Percentiles rank a stretch among this genome's conserved stretches.
Conservation (phyloP, 352 stramenopile species). For the Globisporangium middletonii region DNA sequence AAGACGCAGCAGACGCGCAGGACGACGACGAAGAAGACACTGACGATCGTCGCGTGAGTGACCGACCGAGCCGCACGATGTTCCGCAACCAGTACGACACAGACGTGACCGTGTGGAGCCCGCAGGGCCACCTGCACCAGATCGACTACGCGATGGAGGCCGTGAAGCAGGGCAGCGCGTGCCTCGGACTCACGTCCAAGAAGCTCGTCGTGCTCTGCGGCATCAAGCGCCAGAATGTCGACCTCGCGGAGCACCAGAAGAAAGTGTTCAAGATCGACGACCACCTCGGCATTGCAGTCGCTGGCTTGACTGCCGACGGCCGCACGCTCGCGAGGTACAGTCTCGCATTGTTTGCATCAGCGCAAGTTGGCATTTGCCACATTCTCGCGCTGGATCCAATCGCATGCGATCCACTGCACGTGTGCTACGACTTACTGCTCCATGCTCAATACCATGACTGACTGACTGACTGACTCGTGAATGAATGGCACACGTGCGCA, state of each 20-base stretch:
- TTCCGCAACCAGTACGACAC: constrained; percentile 99
- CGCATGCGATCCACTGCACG: background rate
- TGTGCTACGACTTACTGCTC: background rate
- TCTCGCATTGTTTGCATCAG: background rate
- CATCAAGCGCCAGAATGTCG: constrained; percentile 80
- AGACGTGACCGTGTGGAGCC: constrained; percentile 99
- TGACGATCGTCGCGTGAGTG: background rate
- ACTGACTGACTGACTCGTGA: constrained; percentile 1
- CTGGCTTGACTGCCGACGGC: constrained; percentile 96
- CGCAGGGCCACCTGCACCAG: constrained; percentile 98
- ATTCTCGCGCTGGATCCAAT: background rate
- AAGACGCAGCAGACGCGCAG: too few species aligned
- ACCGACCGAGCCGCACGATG: constrained; percentile 58
- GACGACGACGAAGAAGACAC: too few species aligned
- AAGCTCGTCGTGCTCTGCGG: constrained; percentile 92
- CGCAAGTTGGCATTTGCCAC: too few species aligned
- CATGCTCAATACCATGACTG: background rate
- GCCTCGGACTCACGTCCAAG: constrained; percentile 92
- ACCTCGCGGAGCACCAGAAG: constrained; percentile 95
- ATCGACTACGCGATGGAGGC: constrained; percentile 96
- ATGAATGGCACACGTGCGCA: constrained; percentile 6
- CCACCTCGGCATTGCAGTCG: constrained; percentile 97
- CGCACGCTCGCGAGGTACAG: constrained; percentile 85
- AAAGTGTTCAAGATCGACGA: constrained; percentile 99
- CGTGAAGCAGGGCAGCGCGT: constrained; percentile 95